Evolutionary conservation across 352 stramenopile species (phyloP).

Genomic region (Phytophthora citricola): DNA sequence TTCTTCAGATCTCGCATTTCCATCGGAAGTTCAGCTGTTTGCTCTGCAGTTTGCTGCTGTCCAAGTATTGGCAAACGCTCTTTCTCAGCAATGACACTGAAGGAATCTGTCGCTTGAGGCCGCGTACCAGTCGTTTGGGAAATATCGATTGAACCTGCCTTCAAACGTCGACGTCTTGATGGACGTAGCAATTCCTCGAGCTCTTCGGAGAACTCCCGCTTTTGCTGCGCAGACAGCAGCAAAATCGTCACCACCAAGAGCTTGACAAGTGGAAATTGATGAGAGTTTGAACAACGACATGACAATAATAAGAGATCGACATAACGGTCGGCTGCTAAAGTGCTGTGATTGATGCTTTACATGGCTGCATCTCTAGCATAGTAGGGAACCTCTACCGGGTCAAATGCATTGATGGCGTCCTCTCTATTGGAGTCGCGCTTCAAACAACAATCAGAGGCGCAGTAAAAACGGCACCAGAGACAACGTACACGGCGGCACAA

Average conservation of each 20-base stretch:
- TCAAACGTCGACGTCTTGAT: conserved; percentile 20
- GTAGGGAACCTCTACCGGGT: background rate
- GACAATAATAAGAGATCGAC: conserved; percentile 3
- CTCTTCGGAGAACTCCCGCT: conserved; percentile 55
- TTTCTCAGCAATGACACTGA: conserved; percentile 25
- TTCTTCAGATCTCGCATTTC: conserved; percentile 41
- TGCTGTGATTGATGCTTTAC: conserved; percentile 19
- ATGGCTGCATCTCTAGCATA: conserved; percentile 6
- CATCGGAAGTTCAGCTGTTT: background rate
- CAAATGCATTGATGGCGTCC: background rate
- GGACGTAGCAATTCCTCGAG: conserved; percentile 47
- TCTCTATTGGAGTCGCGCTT: background rate
- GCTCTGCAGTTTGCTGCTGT: conserved; percentile 11
- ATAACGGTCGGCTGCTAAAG: conserved; percentile 7
- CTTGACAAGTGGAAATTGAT: conserved; percentile 24
- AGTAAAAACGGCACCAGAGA: conserved; percentile 34
- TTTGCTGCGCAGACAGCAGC: conserved; percentile 48
- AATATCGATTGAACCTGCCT: conserved; percentile 14
- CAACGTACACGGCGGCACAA: conserved; percentile 48
- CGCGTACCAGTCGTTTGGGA: conserved; percentile 20
- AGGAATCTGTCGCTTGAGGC: conserved; percentile 7
- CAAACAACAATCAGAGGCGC: conserved; percentile 5
- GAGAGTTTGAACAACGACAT: conserved; percentile 28
- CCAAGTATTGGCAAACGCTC: conserved; percentile 14
- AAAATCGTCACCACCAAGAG: conserved; percentile 25